phyloP scores from a whole-genome alignment of 2,329 filamentous ascomycete genomes.

The Aspergillus ibericus region DNA sequence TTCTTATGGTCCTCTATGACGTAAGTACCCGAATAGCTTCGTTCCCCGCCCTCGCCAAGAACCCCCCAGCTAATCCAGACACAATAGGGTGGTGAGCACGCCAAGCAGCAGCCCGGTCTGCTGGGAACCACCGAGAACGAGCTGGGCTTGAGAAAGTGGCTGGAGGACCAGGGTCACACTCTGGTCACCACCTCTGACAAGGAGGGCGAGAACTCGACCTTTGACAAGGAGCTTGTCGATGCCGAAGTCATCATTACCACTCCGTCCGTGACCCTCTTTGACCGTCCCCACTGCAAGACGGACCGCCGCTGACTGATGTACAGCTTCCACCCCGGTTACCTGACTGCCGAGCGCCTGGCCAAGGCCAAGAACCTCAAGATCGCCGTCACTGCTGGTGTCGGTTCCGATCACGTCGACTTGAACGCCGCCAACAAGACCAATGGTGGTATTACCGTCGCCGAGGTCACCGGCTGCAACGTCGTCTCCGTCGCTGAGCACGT shows the following conservation, averaged over 20 bases:
- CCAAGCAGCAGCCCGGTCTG: constrained; percentile 81
- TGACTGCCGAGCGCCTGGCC: constrained; percentile 91
- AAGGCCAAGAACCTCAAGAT: constrained; percentile 99
- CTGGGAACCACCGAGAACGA: constrained; percentile 98
- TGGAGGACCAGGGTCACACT: constrained; percentile 95
- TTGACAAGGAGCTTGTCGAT: constrained; percentile 94
- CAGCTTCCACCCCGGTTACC: constrained; percentile 97
- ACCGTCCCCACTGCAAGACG: not conserved
- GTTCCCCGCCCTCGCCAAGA: not conserved
- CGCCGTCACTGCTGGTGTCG: constrained; percentile 94
- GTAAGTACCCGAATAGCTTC: constrained; percentile 50
- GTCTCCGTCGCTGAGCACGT: constrained; percentile 99
- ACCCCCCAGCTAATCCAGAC: constrained; percentile 9
- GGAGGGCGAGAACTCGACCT: constrained; percentile 87
- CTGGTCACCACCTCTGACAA: constrained; percentile 97
- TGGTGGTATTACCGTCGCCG: constrained; percentile 92
- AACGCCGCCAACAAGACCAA: constrained; percentile 98
- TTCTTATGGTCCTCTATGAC: constrained; percentile 92
- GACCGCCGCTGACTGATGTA: constrained; percentile 11
- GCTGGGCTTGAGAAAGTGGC: constrained; percentile 94
- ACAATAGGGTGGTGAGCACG: constrained; percentile 71
- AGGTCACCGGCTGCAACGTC: constrained; percentile 97
- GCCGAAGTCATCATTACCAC: constrained; percentile 99
- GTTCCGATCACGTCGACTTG: constrained; percentile 96
- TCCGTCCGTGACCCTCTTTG: constrained; percentile 59